A percentile compares a stretch with the other conserved stretches of the same genome.
Conservation (phyloP, 2,329 filamentous ascomycete species). For the Leptographium lundbergii region DNA sequence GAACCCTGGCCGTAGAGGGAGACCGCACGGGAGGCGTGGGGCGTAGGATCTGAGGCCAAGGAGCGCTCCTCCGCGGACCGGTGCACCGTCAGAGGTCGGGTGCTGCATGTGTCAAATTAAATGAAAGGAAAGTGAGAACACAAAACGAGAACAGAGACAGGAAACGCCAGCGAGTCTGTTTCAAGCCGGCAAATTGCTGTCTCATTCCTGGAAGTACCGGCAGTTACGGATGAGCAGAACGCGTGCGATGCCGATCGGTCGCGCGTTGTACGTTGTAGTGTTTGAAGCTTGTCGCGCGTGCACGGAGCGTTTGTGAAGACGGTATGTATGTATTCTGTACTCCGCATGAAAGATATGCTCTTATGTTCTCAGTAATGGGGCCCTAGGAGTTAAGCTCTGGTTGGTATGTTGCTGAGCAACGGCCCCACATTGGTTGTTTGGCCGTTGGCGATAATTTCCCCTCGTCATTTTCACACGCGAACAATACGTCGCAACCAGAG, state of each 20-base stretch:
- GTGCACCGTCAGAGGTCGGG: not conserved
- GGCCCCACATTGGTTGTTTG: conserved; percentile 5
- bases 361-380: too few relatives aligned
- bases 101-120: not conserved
- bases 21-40: too few relatives aligned
- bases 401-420: conserved; percentile 10
- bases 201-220: not conserved
- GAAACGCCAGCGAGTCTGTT: not conserved
- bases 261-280: not conserved
- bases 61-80: not conserved
- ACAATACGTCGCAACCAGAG: not conserved
- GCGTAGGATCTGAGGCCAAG: not conserved
- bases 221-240: not conserved
- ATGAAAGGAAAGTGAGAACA: not conserved
- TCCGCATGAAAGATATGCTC: too few relatives aligned
- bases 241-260: not conserved
- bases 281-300: too few relatives aligned
- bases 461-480: not conserved
- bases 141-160: not conserved
- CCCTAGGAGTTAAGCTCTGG: not conserved
- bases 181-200: not conserved
- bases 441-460: not conserved
- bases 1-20: not conserved
- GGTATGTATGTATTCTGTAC: too few relatives aligned
- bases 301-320: too few relatives aligned